Percentiles rank a stretch among this genome's conserved stretches.
phyloP scores from a whole-genome alignment of 306 rosid species.

The Ziziphus jujuba region DNA sequence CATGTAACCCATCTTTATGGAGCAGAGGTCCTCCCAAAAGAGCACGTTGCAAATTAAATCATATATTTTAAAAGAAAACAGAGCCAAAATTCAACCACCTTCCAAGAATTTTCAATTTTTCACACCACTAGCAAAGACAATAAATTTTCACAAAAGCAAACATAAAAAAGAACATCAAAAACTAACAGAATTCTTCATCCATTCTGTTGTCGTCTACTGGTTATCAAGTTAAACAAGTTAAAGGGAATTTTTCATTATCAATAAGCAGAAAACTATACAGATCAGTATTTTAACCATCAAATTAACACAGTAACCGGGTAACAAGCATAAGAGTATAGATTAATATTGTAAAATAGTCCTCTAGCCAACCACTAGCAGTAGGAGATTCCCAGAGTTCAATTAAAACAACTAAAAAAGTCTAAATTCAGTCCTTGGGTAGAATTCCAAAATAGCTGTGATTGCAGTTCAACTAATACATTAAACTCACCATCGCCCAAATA shows the following conservation, averaged over 20 bases:
- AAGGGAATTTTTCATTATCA: not conserved
- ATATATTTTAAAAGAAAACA: not conserved
- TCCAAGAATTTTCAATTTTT: no score
- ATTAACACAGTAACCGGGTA: no score
- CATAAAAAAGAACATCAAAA: not conserved
- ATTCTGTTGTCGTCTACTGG: no score
- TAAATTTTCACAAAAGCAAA: not conserved
- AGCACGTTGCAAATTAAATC: not conserved
- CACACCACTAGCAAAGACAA: not conserved
- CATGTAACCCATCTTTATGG: not conserved
- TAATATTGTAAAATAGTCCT: not conserved
- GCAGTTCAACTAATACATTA: not conserved
- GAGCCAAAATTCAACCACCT: not conserved
- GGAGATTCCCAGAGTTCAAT: no score
- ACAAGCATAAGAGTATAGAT: no score
- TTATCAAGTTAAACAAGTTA: no score
- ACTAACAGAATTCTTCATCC: no score
- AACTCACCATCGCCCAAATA: conserved; percentile 89
- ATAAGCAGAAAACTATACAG: no score
- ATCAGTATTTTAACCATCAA: no score
- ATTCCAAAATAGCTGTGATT: no score
- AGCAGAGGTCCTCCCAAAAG: conserved; percentile 11
- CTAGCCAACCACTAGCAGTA: not conserved
- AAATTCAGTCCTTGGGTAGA: not conserved
- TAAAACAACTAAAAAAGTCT: no score